Conservation (phyloP, 768 basidiomycete genomes). For the Candolleomyces aberdarensis region DNA sequence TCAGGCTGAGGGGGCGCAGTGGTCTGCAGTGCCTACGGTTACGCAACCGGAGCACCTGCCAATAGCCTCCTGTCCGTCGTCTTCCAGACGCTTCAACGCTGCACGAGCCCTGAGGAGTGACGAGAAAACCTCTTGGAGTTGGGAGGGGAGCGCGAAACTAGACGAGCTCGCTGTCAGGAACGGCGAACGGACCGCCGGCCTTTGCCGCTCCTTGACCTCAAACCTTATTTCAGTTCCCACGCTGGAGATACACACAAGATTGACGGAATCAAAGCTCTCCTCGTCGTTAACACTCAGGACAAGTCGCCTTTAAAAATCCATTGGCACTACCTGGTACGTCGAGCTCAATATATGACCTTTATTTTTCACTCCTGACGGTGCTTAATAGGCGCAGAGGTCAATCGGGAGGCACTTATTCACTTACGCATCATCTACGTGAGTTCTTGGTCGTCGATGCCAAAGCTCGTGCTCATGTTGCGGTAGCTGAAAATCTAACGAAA, state of each 20-base stretch:
- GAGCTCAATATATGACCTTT: background rate
- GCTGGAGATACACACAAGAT: slow-evolving; percentile 34
- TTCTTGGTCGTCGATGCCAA: background rate
- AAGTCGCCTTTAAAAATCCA: slow-evolving; percentile 91
- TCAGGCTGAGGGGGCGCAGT: too few species aligned
- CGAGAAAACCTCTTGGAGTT: background rate
- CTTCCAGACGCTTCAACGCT: background rate
- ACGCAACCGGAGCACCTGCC: background rate
- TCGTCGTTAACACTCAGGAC: slow-evolving; percentile 24
- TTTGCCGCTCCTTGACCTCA: slow-evolving; percentile 18
- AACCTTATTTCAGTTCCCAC: slow-evolving; percentile 37
- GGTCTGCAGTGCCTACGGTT: too few species aligned
- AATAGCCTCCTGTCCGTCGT: background rate
- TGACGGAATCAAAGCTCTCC: slow-evolving; percentile 4
- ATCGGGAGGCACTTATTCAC: slow-evolving; percentile 76
- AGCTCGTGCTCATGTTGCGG: slow-evolving; percentile 8
- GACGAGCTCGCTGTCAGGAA: slow-evolving; percentile 5
- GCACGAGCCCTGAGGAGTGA: background rate
- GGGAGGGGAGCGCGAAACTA: slow-evolving; percentile 1
- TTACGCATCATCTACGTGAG: slow-evolving; percentile 15
- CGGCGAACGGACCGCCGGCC: slow-evolving; percentile 12
- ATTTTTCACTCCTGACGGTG: background rate
- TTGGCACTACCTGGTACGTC: slow-evolving; percentile 75
- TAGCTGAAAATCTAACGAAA: slow-evolving; percentile 45
- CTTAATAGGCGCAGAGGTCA: slow-evolving; percentile 65